Percentiles rank a stretch among this genome's conserved stretches.
Conservation (phyloP, 2,329 filamentous ascomycete species). For the Harringtonia aguacate region DNA sequence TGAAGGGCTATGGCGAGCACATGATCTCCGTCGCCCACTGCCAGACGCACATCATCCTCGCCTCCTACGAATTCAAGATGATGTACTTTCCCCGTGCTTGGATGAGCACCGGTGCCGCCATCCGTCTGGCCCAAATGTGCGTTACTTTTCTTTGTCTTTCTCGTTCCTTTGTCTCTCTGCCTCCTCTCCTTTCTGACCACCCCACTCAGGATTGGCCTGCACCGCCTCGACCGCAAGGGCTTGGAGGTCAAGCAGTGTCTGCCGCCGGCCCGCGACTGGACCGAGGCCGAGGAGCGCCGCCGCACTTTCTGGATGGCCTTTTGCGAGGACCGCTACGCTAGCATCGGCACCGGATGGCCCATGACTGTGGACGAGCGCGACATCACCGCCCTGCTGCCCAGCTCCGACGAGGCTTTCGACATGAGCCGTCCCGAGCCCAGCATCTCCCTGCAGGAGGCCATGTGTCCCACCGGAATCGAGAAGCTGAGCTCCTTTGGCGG, state of each 20-base stretch:
- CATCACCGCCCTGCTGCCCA: slow-evolving; percentile 75
- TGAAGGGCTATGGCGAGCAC: slow-evolving; percentile 84
- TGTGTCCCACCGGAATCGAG: slow-evolving; percentile 59
- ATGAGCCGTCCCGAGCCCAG: slow-evolving; percentile 67
- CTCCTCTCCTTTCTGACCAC: background rate
- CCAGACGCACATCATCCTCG: slow-evolving; percentile 72
- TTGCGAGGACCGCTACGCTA: slow-evolving; percentile 82
- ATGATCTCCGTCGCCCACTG: slow-evolving; percentile 79
- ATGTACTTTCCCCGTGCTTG: slow-evolving; percentile 96
- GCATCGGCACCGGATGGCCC: slow-evolving; percentile 94
- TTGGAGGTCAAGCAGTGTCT: slow-evolving; percentile 90
- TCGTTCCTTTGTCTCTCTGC: background rate
- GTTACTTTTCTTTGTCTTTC: slow-evolving; percentile 13
- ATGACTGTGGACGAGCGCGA: slow-evolving; percentile 90
- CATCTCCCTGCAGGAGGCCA: slow-evolving; percentile 56
- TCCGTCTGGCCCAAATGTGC: slow-evolving; percentile 76
- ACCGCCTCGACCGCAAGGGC: slow-evolving; percentile 71
- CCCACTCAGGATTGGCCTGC: slow-evolving; percentile 81
- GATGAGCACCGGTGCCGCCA: slow-evolving; percentile 77
- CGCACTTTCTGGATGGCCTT: slow-evolving; percentile 95
- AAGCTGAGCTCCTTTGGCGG: slow-evolving; percentile 70
- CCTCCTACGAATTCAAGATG: slow-evolving; percentile 87
- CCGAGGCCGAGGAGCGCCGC: slow-evolving; percentile 80
- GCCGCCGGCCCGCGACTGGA: slow-evolving; percentile 82
- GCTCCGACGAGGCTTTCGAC: slow-evolving; percentile 75